Base-by-base conservation (phyloP, 2,329 filamentous ascomycete genomes). In the Alternaria arborescens region DNA sequence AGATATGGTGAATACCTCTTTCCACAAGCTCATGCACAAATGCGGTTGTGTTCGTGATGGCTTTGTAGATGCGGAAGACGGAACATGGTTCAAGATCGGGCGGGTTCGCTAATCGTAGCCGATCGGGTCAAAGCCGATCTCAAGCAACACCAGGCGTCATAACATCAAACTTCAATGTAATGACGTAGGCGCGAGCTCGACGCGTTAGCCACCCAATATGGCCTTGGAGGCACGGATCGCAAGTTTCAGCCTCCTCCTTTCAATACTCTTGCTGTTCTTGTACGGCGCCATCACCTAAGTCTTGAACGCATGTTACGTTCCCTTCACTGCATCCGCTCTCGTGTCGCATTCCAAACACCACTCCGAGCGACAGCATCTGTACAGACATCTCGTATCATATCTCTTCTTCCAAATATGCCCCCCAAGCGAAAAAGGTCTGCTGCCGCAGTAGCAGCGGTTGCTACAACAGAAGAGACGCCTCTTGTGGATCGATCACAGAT, bases 401-500 rank as follows among this genome's bases (percentile, higher is more conserved):
- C 59, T 28, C 54, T 22, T 53, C 61, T 61, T 40, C 34, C 52
- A 22, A 38, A 32, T 34, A 77, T 77, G 74, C 67, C 70, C 12
- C 51, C 60, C 46, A 77, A 77, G 65, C 71, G 75, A 22, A 77
- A 76, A 62, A 66, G 70, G 36, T 73, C 73, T 26, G 61, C 68
- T 42, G 67, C 68, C 24, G 66, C 55, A 42, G 61, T 60, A 61
- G 65, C 69, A 65, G 66, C 71, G 14, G 58, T 58, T 36, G 16
- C 63, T 51, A 52, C 59, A 42, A 54, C 57, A 22, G 55, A 62
- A 14, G 54, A 51, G 38, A 60, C 62, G 47, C 61, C 58, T 18
- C 50, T 53, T 18, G 42, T 53, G 8, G 55, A 68, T 47, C 57
- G 61, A 41, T 60, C 62, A 26, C 67, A 67, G 57, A 61, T 61